These are phyloP conservation scores for Flaveria sonorensis DNA, from an alignment of 129 eudicot species.

Conservation along the genomic window DNA sequence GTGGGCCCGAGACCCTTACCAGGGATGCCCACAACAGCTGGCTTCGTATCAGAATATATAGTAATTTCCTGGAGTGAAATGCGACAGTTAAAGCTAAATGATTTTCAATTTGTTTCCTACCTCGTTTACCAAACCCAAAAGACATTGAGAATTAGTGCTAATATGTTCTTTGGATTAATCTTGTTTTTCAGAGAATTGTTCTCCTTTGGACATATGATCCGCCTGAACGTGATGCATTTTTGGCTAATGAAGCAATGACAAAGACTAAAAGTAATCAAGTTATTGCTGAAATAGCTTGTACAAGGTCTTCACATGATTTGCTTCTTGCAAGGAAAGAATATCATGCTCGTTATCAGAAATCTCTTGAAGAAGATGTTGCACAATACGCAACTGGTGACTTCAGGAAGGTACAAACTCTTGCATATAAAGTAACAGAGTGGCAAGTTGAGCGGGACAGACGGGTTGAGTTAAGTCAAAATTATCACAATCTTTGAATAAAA, in stretches of 20 bases:
- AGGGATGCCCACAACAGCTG: too few relatives aligned
- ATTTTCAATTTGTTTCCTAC: neutral
- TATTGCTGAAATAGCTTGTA: conserved; percentile 78
- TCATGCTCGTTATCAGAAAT: conserved; percentile 71
- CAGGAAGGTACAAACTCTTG: conserved; percentile 60
- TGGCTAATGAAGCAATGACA: conserved; percentile 82
- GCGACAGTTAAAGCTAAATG: neutral
- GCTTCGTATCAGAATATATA: too few relatives aligned
- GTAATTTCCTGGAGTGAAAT: neutral
- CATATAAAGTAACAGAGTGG: neutral
- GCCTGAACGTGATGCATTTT: conserved; percentile 71
- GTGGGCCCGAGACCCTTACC: too few relatives aligned
- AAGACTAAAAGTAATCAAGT: conserved; percentile 65
- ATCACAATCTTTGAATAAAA: neutral
- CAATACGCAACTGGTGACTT: conserved; percentile 70
- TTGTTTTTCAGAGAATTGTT: conserved; percentile 53
- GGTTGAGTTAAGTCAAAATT: neutral
- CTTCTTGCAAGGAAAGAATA: conserved; percentile 67
- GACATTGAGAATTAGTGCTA: neutral
- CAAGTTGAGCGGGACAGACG: neutral
- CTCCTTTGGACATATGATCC: conserved; percentile 73
- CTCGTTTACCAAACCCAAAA: neutral
- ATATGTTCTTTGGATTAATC: conserved; percentile 9
- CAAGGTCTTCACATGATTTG: conserved; percentile 71
- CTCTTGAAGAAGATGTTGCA: conserved; percentile 92